Conservation (phyloP, 2,329 filamentous ascomycete species). For the Fusarium xylarioides region DNA sequence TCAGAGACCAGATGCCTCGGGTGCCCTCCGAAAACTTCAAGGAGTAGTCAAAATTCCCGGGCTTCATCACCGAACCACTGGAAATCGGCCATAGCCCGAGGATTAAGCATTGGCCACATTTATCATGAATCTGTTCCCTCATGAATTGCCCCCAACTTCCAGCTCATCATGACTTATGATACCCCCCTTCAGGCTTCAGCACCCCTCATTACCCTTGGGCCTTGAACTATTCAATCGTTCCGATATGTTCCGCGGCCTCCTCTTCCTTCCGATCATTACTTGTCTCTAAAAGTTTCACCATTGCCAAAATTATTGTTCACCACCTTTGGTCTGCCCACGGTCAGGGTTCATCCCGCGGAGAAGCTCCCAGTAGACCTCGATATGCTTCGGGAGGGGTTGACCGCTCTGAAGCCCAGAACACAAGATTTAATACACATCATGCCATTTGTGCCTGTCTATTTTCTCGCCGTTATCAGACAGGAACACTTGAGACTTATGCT, state of each 20-base stretch:
- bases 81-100: constrained; percentile 7
- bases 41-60: constrained; percentile 1
- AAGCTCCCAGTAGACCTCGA: constrained; percentile 7
- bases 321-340: constrained; percentile 36
- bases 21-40: constrained; percentile 11
- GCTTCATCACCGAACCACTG: constrained; percentile 11
- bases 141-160: constrained; percentile 6
- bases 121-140: constrained; percentile 28
- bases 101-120: constrained; percentile 3
- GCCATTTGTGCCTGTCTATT: constrained; percentile 18
- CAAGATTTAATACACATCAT: constrained; percentile 19
- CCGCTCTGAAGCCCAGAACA: constrained; percentile 9
- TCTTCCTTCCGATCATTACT: constrained; percentile 24
- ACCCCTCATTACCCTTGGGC: constrained; percentile 11
- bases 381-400: neutral
- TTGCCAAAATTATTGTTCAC: constrained; percentile 15
- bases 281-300: neutral
- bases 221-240: constrained; percentile 9
- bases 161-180: constrained; percentile 7
- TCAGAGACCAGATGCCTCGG: constrained; percentile 16
- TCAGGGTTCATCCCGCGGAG: constrained; percentile 12
- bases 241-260: constrained; percentile 30
- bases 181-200: constrained; percentile 10
- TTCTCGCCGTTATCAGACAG: neutral
- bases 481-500: neutral